Evolutionary conservation across 75 land plant species (phyloP), one percentile per base, ranked within the genome.

Genomic region (Selaginella tamariscina): DNA sequence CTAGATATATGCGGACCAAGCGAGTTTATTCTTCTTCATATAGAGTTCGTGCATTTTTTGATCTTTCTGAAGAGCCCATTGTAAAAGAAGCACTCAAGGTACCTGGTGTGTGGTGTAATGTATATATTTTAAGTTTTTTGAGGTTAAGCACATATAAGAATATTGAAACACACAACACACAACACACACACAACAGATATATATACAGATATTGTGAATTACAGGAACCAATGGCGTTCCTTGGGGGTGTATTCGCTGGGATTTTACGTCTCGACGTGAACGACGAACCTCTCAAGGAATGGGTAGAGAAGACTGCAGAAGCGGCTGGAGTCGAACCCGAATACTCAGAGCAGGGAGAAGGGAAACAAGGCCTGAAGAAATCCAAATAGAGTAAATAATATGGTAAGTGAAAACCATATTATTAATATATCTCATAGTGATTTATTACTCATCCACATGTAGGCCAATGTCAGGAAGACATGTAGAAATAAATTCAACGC

Each of bases 231-330:
- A 73, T 92, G 22, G 97, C 97, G 0, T 92, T 92, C 69, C 32
- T 81, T 65, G 92, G 97, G 1, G 97, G 97, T 28, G 72, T 89
- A 55, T 86, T 92, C 74, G 97, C 97, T 1, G 97, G 97, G 0
- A 56, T 89, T 27, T 49, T 92, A 62, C 84, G 97, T 70, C 95
- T 92, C 27, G 97, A 92, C 70, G 71, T 92, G 69, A 86, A 81
- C 39, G 97, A 92, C 55, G 94, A 92, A 33, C 97, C 97, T 26
- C 70, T 92, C 21, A 86, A 72, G 69, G 97, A 86, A 65, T 92
- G 97, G 97, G 65, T 92, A 33, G 74, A 81, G 1, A 82, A 74
- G 70, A 88, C 94, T 1, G 82, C 82, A n/a, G 81, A 86, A 74
- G 87, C 97, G 24, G 78, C 95, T 32, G 89, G 84, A 21, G 31